Base-by-base conservation (phyloP, 257 asterid species). In the Vinca minor region DNA sequence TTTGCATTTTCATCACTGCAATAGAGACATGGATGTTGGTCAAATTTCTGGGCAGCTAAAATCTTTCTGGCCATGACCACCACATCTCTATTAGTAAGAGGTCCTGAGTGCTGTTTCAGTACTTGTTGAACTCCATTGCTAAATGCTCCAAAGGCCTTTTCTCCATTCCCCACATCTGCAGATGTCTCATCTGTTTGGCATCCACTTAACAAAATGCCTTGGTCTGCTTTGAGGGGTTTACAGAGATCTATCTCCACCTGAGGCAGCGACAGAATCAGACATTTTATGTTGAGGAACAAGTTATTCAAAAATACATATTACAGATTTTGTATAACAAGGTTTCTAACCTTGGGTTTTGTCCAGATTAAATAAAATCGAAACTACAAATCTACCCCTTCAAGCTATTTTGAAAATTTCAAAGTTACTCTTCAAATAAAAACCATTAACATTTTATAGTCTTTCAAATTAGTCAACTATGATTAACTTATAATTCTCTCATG, bases 1-100 rank as follows among this genome's bases (percentile, higher is more conserved):
- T 71, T 80, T 14, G 95, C 87, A 74, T 84, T 89, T 41, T 77
- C 75, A 25, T 81, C 74, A 74, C 85, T 86, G 76, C 95, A 79
- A 32, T 86, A 87, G 10, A 87, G 73, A 73, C 97, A 90, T 6
- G 97, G 96, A 63, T 90, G 97, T 64, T 90, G 96, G 66, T 38
- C 67, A 36, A 88, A 70, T 36, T 77, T 81, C 77, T 83, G 79
- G 73, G 15, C 55, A 13, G 17, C 45, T 73, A 84, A 55, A 72
- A 72, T 42, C 68, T 76, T 74, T 71, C 97, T 76, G 67, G 95
- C 86, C 72, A 63, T 65, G 67, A 77, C 4, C 77, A 87, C 93
- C 56, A 84, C 36, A 44, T 85, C 80, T 75, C 58, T 81, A 34
- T 90, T 85, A 70, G 84, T 83, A 25, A 90, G 59, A 62, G 83